Evolutionary conservation across 1,284 basidiomycete genomes (phyloP).

Genomic region (Fomitopsis schrenkii): DNA sequence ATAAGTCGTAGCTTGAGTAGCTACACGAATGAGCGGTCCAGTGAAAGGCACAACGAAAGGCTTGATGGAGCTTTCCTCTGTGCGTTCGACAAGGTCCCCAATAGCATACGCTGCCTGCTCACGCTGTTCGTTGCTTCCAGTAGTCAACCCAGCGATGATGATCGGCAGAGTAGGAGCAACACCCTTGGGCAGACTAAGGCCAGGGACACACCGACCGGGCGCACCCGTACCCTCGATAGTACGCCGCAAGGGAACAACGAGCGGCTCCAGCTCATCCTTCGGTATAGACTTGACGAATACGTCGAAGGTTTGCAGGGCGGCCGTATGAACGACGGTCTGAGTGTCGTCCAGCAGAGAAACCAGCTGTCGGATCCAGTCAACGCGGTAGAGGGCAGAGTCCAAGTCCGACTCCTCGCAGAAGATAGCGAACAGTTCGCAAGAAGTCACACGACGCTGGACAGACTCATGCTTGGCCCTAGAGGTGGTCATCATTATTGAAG

Average conservation of each 20-base stretch:
- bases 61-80: constrained; percentile 87
- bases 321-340: constrained; percentile 71
- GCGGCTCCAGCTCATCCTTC: constrained; percentile 89
- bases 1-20: constrained; percentile 82
- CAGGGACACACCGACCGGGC: constrained; percentile 77
- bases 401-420: constrained; percentile 83
- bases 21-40: constrained; percentile 93
- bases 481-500: constrained; percentile 4
- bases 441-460: constrained; percentile 71
- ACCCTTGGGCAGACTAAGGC: constrained; percentile 89
- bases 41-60: constrained; percentile 96
- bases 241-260: constrained; percentile 86
- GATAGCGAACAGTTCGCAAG: constrained; percentile 71
- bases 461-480: constrained; percentile 75
- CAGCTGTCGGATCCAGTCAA: constrained; percentile 96
- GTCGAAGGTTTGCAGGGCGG: constrained; percentile 84
- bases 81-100: constrained; percentile 91
- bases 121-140: constrained; percentile 78
- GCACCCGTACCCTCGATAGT: constrained; percentile 86
- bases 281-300: constrained; percentile 87
- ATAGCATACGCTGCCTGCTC: constrained; percentile 96
- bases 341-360: constrained; percentile 84
- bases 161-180: constrained; percentile 87
- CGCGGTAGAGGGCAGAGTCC: constrained; percentile 80
- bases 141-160: constrained; percentile 84